Conservation (phyloP, 2,329 filamentous ascomycete species). For the Bipolaris oryzae region DNA sequence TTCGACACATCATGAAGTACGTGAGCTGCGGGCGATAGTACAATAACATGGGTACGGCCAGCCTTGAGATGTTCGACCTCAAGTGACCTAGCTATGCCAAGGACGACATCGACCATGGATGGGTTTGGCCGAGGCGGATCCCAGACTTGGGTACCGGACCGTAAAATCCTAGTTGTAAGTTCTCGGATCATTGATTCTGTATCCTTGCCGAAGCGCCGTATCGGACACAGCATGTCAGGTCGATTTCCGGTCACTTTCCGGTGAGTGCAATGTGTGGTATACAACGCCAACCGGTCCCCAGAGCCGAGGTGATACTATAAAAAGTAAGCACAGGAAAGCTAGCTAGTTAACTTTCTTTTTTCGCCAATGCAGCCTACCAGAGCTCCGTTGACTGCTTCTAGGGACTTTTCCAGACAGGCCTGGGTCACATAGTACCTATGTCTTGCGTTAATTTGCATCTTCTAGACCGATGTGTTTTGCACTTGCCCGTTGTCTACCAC, state of each 20-base stretch:
- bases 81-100: slow-evolving; percentile 32
- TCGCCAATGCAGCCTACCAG: slow-evolving; percentile 9
- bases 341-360: background rate
- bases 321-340: slow-evolving; percentile 2
- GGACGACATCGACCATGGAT: slow-evolving; percentile 34
- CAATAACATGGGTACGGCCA: slow-evolving; percentile 33
- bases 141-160: slow-evolving; percentile 32
- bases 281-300: slow-evolving; percentile 38
- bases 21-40: slow-evolving; percentile 34
- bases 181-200: slow-evolving; percentile 25
- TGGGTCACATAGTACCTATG: slow-evolving; percentile 39
- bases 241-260: slow-evolving; percentile 32
- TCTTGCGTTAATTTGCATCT: slow-evolving; percentile 3
- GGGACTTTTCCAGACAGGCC: slow-evolving; percentile 30
- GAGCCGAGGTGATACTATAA: slow-evolving; percentile 21
- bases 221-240: slow-evolving; percentile 33
- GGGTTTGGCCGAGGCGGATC: slow-evolving; percentile 38
- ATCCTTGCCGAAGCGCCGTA: slow-evolving; percentile 21
- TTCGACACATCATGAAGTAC: slow-evolving; percentile 32
- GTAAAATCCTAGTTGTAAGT: slow-evolving; percentile 25
- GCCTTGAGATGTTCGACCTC: slow-evolving; percentile 17
- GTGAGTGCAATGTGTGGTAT: slow-evolving; percentile 41
- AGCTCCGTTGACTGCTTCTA: slow-evolving; percentile 24
- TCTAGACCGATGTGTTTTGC: background rate
- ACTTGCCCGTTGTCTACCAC: slow-evolving; percentile 49